A percentile compares a stretch with the other conserved stretches of the same genome.
Evolutionary conservation across 2,329 filamentous ascomycete genomes (phyloP).

Genomic region (Aspergillus glaucus): DNA sequence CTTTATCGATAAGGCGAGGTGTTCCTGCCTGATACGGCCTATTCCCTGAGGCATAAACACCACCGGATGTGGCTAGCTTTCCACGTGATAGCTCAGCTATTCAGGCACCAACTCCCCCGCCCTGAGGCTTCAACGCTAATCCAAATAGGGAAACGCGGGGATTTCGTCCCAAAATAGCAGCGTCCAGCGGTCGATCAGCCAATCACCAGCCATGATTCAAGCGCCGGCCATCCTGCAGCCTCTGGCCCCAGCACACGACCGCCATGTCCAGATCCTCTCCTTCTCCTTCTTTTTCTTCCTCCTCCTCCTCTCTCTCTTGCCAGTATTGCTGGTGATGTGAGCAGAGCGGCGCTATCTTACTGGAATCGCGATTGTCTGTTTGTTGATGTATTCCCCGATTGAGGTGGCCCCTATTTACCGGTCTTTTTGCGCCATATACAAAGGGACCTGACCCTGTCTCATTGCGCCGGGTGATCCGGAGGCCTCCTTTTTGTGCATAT

Average conservation of each 20-base stretch:
- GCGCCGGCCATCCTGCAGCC: slow-evolving; percentile 6
- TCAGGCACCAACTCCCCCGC: slow-evolving; percentile 20
- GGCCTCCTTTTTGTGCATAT: background rate
- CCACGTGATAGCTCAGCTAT: slow-evolving; percentile 11
- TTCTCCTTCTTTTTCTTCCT: slow-evolving; percentile 16
- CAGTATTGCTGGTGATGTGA: background rate
- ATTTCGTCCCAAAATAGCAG: slow-evolving; percentile 28
- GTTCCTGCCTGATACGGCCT: background rate
- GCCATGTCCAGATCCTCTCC: slow-evolving; percentile 1
- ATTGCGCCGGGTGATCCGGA: background rate
- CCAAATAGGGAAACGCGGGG: slow-evolving; percentile 16
- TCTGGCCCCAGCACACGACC: too few relatives aligned
- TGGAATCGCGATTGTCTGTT: slow-evolving; percentile 2
- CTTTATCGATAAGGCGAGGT: background rate
- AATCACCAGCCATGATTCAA: slow-evolving; percentile 18
- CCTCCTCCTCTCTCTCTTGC: slow-evolving; percentile 5
- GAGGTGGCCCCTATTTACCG: slow-evolving; percentile 13
- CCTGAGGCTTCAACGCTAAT: slow-evolving; percentile 20
- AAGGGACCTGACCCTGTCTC: background rate
- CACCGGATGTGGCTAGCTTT: background rate
- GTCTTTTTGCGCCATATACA: background rate
- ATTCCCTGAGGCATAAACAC: background rate
- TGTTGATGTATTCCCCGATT: slow-evolving; percentile 4
- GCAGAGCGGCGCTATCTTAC: background rate
- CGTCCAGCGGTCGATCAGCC: slow-evolving; percentile 16